Conservation (phyloP, 2,329 filamentous ascomycete genomes). For the Ophiosphaerella narmari region DNA sequence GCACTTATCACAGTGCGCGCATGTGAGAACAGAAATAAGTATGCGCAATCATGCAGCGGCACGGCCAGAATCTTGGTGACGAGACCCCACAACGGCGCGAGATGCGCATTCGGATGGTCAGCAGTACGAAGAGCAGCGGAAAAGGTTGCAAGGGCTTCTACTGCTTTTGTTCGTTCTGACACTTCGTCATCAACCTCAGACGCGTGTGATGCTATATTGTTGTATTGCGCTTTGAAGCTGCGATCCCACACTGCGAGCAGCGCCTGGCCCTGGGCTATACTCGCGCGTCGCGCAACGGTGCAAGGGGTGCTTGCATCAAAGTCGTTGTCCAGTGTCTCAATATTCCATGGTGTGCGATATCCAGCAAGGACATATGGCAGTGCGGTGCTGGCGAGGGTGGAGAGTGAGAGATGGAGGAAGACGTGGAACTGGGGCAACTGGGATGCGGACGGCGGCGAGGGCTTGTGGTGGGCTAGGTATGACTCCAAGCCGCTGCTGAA, state of each 20-base stretch:
- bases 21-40: slow-evolving; percentile 77
- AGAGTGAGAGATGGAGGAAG: slow-evolving; percentile 73
- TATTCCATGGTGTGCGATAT: slow-evolving; percentile 58
- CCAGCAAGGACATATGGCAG: slow-evolving; percentile 76
- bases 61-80: slow-evolving; percentile 67
- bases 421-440: slow-evolving; percentile 58
- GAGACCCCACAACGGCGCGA: slow-evolving; percentile 72
- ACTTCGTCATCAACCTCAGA: neutral
- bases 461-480: slow-evolving; percentile 70
- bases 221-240: slow-evolving; percentile 57
- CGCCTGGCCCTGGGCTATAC: slow-evolving; percentile 75
- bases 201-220: neutral
- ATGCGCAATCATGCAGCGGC: slow-evolving; percentile 66
- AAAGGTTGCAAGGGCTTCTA: slow-evolving; percentile 34
- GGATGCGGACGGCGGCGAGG: slow-evolving; percentile 33
- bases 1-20: slow-evolving; percentile 77
- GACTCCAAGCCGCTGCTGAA: slow-evolving; percentile 84
- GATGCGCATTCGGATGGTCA: slow-evolving; percentile 58
- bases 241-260: slow-evolving; percentile 77
- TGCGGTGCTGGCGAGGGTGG: slow-evolving; percentile 71
- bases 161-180: slow-evolving; percentile 10
- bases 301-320: slow-evolving; percentile 78
- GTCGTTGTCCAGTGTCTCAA: slow-evolving; percentile 70
- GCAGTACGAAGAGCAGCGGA: slow-evolving; percentile 36
- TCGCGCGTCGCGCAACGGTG: slow-evolving; percentile 77